These are phyloP conservation scores for Pseudozyma tsukubaensis DNA, from an alignment of 1,284 basidiomycete genomes.

Conservation along the genomic window DNA sequence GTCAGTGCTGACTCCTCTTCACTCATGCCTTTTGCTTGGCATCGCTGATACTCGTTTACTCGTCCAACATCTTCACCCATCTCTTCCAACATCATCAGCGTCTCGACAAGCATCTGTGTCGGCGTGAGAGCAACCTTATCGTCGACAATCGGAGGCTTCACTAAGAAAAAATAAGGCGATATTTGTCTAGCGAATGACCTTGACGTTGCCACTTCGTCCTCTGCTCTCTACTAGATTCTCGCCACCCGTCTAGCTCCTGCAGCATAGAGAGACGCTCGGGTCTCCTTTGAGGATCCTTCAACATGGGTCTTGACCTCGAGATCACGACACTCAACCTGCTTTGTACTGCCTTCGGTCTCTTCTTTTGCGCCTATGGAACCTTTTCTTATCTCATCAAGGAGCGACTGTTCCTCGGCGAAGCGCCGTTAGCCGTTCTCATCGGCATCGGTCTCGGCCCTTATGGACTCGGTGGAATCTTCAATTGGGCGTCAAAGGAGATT, in stretches of 20 bases:
- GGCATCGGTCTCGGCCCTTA: constrained; percentile 57
- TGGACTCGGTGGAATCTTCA: constrained; percentile 48
- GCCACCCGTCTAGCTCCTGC: constrained; percentile 11
- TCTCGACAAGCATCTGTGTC: neutral
- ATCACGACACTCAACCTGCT: constrained; percentile 47
- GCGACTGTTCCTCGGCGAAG: constrained; percentile 56
- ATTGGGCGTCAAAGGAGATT: constrained; percentile 40
- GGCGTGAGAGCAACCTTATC: neutral
- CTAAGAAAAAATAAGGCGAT: no score
- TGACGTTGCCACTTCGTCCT: neutral
- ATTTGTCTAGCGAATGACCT: neutral
- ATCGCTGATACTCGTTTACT: neutral
- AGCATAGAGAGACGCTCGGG: neutral
- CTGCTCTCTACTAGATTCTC: neutral
- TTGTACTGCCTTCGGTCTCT: constrained; percentile 47
- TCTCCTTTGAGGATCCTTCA: neutral
- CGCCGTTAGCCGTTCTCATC: constrained; percentile 56
- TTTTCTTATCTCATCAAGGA: constrained; percentile 62
- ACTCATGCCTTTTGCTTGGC: constrained; percentile 4
- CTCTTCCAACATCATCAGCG: neutral
- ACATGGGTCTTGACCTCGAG: constrained; percentile 35
- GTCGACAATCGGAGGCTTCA: no score
- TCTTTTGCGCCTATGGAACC: constrained; percentile 51
- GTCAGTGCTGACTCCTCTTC: neutral
- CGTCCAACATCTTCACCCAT: neutral